Conservation (phyloP, 1,284 basidiomycete genomes). For the Boletus semigastroideus region DNA sequence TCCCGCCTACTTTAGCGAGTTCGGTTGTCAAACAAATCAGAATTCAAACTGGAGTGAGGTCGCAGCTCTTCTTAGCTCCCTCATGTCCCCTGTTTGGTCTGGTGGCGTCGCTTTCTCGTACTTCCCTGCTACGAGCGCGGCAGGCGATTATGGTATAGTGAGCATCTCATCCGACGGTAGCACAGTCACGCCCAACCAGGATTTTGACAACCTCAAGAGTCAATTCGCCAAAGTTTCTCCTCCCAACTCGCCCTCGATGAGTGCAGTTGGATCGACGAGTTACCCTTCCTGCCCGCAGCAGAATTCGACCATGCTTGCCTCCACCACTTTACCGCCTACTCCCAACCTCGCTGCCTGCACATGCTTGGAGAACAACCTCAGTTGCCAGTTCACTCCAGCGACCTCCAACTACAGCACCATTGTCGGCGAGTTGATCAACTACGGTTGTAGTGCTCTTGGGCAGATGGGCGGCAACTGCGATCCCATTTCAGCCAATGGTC, state of each 20-base stretch:
- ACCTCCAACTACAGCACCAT: constrained; percentile 65
- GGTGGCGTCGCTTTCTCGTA: constrained; percentile 89
- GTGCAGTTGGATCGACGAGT: constrained; percentile 49
- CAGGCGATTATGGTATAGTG: constrained; percentile 84
- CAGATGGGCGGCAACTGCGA: constrained; percentile 60
- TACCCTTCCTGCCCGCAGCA: constrained; percentile 68
- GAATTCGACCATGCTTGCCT: constrained; percentile 62
- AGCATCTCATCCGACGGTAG: constrained; percentile 62
- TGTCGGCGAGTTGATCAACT: constrained; percentile 68
- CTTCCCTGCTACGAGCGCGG: constrained; percentile 68
- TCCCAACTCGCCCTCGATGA: constrained; percentile 64
- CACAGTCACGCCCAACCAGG: constrained; percentile 61
- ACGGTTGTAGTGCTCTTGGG: constrained; percentile 71
- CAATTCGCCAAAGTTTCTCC: constrained; percentile 61
- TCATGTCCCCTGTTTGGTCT: constrained; percentile 81
- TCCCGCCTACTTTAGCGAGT: constrained; percentile 90
- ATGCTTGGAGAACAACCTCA: constrained; percentile 68
- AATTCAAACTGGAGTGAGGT: constrained; percentile 84
- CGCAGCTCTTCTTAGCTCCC: constrained; percentile 64
- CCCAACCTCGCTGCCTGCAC: constrained; percentile 78
- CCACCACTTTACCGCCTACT: constrained; percentile 75
- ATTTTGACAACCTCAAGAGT: constrained; percentile 66
- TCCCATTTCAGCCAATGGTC: constrained; percentile 72
- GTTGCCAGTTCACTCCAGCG: constrained; percentile 69
- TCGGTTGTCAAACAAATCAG: constrained; percentile 66